Conservation (phyloP, 805 yeast genomes). For the Debaryomyces hansenii region DNA sequence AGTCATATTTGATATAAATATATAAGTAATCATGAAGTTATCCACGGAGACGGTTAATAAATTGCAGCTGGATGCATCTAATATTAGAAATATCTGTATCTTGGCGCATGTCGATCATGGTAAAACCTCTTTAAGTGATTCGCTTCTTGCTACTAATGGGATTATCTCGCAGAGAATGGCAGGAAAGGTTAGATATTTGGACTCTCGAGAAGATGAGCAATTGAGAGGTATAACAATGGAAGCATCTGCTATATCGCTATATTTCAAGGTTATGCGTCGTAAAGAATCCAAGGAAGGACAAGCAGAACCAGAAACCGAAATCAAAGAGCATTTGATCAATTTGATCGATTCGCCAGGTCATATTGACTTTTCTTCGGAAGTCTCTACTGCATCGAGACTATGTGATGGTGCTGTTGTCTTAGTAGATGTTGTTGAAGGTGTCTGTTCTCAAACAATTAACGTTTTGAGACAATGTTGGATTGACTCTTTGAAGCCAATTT, state of each 20-base stretch:
- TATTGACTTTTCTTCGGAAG: slow-evolving; percentile 94
- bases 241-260: slow-evolving; percentile 91
- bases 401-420: slow-evolving; percentile 97
- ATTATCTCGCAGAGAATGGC: slow-evolving; percentile 93
- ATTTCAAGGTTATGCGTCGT: slow-evolving; percentile 64
- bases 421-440: slow-evolving; percentile 98
- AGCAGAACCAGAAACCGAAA: slow-evolving; percentile 33
- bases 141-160: slow-evolving; percentile 91
- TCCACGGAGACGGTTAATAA: slow-evolving; percentile 62
- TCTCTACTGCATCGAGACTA: slow-evolving; percentile 89
- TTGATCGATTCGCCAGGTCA: slow-evolving; percentile 99
- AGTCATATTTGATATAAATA: not conserved
- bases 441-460: slow-evolving; percentile 94
- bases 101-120: slow-evolving; percentile 99
- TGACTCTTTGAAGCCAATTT: slow-evolving; percentile 82
- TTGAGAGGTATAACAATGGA: slow-evolving; percentile 97
- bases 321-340: slow-evolving; percentile 81
- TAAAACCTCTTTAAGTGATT: slow-evolving; percentile 91
- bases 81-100: slow-evolving; percentile 88
- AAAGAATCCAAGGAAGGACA: slow-evolving; percentile 28
- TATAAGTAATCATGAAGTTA: slow-evolving; percentile 44
- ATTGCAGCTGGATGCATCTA: slow-evolving; percentile 67
- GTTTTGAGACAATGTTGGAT: slow-evolving; percentile 95
- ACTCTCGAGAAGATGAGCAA: slow-evolving; percentile 95
- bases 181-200: slow-evolving; percentile 90